phyloP scores from a whole-genome alignment of 129 eudicot species.

The Flaveria robusta region DNA sequence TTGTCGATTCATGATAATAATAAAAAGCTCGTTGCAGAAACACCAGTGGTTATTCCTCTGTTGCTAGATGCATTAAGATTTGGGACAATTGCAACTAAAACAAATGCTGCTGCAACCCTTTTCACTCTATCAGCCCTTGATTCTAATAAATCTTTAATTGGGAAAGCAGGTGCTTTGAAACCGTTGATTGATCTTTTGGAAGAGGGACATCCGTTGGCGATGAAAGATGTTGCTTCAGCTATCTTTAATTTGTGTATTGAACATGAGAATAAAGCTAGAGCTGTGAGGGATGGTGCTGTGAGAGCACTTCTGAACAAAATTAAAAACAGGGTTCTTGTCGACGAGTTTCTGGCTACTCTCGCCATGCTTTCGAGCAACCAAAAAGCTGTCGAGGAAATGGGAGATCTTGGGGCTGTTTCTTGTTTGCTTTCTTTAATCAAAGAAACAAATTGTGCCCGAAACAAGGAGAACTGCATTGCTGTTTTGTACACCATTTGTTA shows the following conservation, averaged over 20 bases:
- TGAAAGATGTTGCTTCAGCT: conserved; percentile 95
- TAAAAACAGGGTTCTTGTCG: conserved; percentile 52
- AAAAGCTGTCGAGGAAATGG: conserved; percentile 80
- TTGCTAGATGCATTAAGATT: conserved; percentile 65
- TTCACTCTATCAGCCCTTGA: conserved; percentile 92
- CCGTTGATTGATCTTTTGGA: conserved; percentile 76
- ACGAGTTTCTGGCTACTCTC: conserved; percentile 77
- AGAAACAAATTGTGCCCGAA: conserved; percentile 73
- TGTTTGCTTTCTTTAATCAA: conserved; percentile 68
- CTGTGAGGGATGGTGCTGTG: conserved; percentile 86
- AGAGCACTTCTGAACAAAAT: conserved; percentile 70
- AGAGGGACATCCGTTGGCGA: conserved; percentile 77
- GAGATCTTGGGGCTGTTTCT: conserved; percentile 73
- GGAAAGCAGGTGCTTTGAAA: conserved; percentile 74
- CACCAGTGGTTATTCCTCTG: conserved; percentile 69
- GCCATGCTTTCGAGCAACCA: conserved; percentile 90
- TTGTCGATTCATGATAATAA: conserved; percentile 87
- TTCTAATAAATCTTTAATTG: conserved; percentile 77
- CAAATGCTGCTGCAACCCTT: conserved; percentile 93
- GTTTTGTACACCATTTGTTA: conserved; percentile 67
- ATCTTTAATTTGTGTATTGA: conserved; percentile 74
- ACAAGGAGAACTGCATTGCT: conserved; percentile 84
- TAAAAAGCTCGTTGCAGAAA: conserved; percentile 92
- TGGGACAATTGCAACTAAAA: conserved; percentile 73
- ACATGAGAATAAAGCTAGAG: conserved; percentile 84